Evolutionary conservation across 306 rosid species (phyloP).

Genomic region (Trifolium fragiferum): DNA sequence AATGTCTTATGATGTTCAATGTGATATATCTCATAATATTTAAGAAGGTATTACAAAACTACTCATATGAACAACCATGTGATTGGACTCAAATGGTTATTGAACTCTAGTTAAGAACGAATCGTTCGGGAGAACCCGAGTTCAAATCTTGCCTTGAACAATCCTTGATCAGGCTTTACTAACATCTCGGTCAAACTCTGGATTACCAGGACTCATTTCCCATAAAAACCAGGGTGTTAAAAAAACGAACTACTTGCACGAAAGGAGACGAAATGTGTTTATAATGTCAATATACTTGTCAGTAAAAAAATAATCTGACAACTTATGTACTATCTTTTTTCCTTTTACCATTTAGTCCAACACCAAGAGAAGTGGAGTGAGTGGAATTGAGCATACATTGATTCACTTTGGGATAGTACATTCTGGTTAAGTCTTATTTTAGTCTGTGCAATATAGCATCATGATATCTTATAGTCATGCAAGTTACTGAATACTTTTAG

Average conservation of each 20-base stretch:
- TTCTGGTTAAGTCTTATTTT: slow-evolving; percentile 25
- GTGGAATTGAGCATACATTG: not conserved
- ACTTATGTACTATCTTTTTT: not conserved
- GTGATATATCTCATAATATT: slow-evolving; percentile 3
- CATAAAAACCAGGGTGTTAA: too few species aligned
- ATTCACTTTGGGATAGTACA: slow-evolving; percentile 37
- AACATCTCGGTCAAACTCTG: too few species aligned
- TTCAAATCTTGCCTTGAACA: too few species aligned
- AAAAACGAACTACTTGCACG: not conserved
- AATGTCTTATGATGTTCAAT: slow-evolving; percentile 7
- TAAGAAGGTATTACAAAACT: slow-evolving; percentile 11
- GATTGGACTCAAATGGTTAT: too few species aligned
- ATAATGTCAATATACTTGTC: slow-evolving; percentile 2
- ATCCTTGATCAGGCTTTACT: too few species aligned
- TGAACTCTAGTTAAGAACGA: too few species aligned
- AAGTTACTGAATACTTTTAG: slow-evolving; percentile 24
- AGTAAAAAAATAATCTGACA: slow-evolving; percentile 3
- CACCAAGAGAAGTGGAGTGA: not conserved
- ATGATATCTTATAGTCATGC: slow-evolving; percentile 34
- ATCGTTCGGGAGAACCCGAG: too few species aligned
- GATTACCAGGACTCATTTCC: too few species aligned
- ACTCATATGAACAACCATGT: not conserved
- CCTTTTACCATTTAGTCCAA: not conserved
- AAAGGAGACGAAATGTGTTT: slow-evolving; percentile 20
- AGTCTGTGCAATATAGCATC: slow-evolving; percentile 10